Percentiles rank a stretch among this genome's conserved stretches.
These are phyloP conservation scores for Debaryomyces psychrophilus DNA, from an alignment of 1,139 yeast genomes.

Conservation along the genomic window DNA sequence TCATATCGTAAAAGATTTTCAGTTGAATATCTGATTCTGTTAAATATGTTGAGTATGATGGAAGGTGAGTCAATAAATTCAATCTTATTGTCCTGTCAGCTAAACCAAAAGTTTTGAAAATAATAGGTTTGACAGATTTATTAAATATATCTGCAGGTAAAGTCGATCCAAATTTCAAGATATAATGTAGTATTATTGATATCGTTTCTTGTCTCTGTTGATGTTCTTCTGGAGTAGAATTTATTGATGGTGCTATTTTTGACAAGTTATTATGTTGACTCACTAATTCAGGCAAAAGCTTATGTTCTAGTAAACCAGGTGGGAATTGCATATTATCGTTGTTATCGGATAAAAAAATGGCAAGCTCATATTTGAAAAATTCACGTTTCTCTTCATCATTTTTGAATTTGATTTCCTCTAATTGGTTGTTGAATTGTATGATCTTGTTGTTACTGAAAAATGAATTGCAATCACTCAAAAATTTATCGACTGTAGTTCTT, in stretches of 20 bases:
- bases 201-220: constrained; percentile 42
- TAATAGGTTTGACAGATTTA: constrained; percentile 59
- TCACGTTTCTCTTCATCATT: constrained; percentile 53
- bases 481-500: constrained; percentile 54
- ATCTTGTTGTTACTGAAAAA: constrained; percentile 47
- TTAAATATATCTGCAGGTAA: constrained; percentile 45
- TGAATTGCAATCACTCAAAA: constrained; percentile 46
- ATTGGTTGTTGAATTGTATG: constrained; percentile 49
- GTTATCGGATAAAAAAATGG: constrained; percentile 26
- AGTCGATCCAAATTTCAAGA: constrained; percentile 48
- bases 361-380: constrained; percentile 52
- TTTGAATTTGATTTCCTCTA: constrained; percentile 57
- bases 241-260: constrained; percentile 26
- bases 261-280: constrained; percentile 34
- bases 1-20: constrained; percentile 65
- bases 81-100: constrained; percentile 80
- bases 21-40: constrained; percentile 67
- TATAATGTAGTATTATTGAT: constrained; percentile 48
- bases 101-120: constrained; percentile 62
- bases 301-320: constrained; percentile 61
- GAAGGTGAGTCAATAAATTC: constrained; percentile 64
- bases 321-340: constrained; percentile 42
- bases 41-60: constrained; percentile 54
- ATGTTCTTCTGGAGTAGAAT: constrained; percentile 32
- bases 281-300: constrained; percentile 69